These are phyloP conservation scores for Rhodamnia rubescens DNA, from an alignment of 345 rosid genomes.

Conservation along the genomic window DNA sequence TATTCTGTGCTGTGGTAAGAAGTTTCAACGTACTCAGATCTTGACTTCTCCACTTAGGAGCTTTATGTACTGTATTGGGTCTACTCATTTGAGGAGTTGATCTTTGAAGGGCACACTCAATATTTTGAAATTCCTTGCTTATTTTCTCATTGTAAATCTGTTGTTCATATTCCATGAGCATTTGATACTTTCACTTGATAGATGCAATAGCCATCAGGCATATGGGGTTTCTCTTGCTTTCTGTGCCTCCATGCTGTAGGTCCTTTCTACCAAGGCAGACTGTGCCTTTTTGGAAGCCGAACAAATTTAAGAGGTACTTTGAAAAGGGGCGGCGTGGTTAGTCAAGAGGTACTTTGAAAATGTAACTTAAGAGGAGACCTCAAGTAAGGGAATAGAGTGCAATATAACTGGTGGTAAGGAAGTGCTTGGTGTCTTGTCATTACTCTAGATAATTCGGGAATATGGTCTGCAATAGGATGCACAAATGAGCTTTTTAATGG, in stretches of 20 bases:
- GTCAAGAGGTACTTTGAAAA: neutral
- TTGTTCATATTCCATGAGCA: neutral
- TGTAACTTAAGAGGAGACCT: neutral
- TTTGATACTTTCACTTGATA: neutral
- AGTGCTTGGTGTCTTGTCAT: neutral
- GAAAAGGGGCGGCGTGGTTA: neutral
- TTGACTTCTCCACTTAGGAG: neutral
- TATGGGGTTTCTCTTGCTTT: neutral
- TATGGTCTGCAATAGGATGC: neutral
- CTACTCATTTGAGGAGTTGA: neutral
- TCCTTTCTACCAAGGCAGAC: neutral
- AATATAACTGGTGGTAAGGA: neutral
- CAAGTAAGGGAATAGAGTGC: neutral
- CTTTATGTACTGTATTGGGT: neutral
- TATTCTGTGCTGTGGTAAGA: neutral
- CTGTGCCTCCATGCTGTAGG: neutral
- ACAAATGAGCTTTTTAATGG: neutral
- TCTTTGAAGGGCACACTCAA: neutral
- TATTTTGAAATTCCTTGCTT: neutral
- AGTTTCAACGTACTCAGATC: neutral
- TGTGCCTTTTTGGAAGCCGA: neutral
- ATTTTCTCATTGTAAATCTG: neutral
- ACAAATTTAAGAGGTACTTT: too few species aligned
- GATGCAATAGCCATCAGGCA: neutral
- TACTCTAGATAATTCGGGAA: neutral